A percentile compares a stretch with the other conserved stretches of the same genome.
These are phyloP conservation scores for Cochlearia excelsa DNA, from an alignment of 345 rosid genomes.

Conservation along the genomic window DNA sequence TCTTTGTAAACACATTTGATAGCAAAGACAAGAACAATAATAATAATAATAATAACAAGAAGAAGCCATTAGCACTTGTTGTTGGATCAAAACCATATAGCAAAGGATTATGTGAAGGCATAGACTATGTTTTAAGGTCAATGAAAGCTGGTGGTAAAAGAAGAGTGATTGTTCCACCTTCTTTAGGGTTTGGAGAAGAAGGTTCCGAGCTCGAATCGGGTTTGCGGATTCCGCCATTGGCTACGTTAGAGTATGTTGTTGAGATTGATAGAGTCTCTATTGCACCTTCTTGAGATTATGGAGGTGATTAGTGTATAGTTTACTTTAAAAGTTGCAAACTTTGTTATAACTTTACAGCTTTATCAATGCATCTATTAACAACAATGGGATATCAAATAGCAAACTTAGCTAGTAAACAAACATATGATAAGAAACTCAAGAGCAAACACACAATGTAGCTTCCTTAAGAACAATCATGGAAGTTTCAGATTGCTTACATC, in stretches of 20 bases:
- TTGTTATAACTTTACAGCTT: too few relatives aligned
- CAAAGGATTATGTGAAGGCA: conserved; percentile 81
- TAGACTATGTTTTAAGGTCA: conserved; percentile 62
- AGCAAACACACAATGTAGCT: too few relatives aligned
- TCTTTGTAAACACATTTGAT: conserved; percentile 64
- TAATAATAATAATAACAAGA: background rate
- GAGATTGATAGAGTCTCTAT: conserved; percentile 83
- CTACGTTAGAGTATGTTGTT: conserved; percentile 68
- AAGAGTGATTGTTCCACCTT: conserved; percentile 68
- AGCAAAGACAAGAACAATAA: conserved; percentile 25
- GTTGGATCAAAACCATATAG: conserved; percentile 79
- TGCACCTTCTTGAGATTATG: conserved; percentile 62
- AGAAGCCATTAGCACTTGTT: conserved; percentile 65
- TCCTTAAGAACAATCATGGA: too few relatives aligned
- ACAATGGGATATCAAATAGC: too few relatives aligned
- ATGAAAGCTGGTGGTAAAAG: conserved; percentile 91
- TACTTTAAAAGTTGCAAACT: too few relatives aligned
- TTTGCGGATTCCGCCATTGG: conserved; percentile 59
- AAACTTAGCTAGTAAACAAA: too few relatives aligned
- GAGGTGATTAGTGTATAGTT: too few relatives aligned
- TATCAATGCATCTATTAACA: too few relatives aligned
- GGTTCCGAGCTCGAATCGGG: conserved; percentile 68
- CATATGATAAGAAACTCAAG: too few relatives aligned
- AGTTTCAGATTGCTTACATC: conserved; percentile 52
- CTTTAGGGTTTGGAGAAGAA: conserved; percentile 67